Base-by-base conservation (phyloP, 257 asterid species). In the Solanum appendiculatum region DNA sequence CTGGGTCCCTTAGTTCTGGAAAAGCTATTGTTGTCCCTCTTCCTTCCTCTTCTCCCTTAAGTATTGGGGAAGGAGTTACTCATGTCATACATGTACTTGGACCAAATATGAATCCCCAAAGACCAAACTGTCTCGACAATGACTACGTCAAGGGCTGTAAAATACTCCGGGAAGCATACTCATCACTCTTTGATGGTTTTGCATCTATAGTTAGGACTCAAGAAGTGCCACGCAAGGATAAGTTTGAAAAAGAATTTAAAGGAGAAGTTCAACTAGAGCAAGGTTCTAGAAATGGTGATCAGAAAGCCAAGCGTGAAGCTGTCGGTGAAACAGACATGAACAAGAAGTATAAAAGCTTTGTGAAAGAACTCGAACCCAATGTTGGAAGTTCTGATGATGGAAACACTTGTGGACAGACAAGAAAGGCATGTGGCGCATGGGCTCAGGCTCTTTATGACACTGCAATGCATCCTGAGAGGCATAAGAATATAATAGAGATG, bases 31-130 rank as follows among this genome's bases (percentile, higher is more conserved):
- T 87, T 25, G 94, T 95, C 64, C 97, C 98, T 58, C 95, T 96
- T 89, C 92, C 98, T 91, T 87, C 96, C 63, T 87, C 94, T 72
- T 94, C 98, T 78, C 97, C 97, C 3, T 89, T 95, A 91, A 93
- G 88, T 90, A 80, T 86, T 72, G 91, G 89, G 86, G 99, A 96
- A 91, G 97, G 98, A 23, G 90, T 96, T 42, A 92, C 98, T 74
- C 98, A 95, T 89, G 96, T 96, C 74, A 92, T 96, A 84, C 99
- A 96, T 90, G 98, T 95, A 86, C 96, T 96, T 87, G 99, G 99
- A 89, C 99, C 99, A 88, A 96, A 96, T 88, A 96, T 96, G 99
- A 96, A 95, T 92, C 95, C 98, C 85, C 86, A 87, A 87, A 94
- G 99, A 89, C 98, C 99, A 9, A 93, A 94, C 88, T 94, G 91